phyloP scores from a whole-genome alignment of 495 filamentous ascomycete genomes.

The Lichenothelia convexa region DNA sequence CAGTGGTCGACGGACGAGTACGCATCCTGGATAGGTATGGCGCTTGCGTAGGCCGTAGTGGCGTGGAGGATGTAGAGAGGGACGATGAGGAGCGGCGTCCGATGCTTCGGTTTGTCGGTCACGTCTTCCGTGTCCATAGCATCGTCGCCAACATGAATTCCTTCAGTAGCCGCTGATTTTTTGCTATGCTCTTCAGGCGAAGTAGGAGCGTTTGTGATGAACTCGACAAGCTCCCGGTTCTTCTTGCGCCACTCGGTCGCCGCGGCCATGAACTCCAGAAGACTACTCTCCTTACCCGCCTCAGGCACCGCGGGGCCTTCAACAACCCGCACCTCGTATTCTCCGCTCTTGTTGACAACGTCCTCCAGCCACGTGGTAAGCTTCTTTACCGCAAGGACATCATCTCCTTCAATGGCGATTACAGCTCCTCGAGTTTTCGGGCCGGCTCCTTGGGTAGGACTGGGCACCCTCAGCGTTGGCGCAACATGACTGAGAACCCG shows the following conservation, averaged over 20 bases:
- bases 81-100: conserved; percentile 48
- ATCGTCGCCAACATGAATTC: neutral
- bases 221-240: conserved; percentile 44
- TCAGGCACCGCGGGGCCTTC: conserved; percentile 29
- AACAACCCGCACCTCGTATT: conserved; percentile 36
- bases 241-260: conserved; percentile 55
- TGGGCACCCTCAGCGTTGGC: conserved; percentile 37
- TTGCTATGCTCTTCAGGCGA: neutral
- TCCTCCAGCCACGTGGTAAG: conserved; percentile 44
- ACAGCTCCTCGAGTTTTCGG: conserved; percentile 47
- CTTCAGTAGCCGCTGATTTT: neutral
- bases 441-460: conserved; percentile 22
- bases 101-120: neutral
- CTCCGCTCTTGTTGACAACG: conserved; percentile 35
- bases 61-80: conserved; percentile 60
- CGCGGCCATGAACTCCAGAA: conserved; percentile 39
- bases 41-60: conserved; percentile 52
- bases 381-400: conserved; percentile 30
- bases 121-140: neutral
- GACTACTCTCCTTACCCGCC: conserved; percentile 18
- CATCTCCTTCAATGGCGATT: conserved; percentile 65
- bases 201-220: conserved; percentile 30
- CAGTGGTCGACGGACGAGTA: conserved; percentile 81
- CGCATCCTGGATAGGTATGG: conserved; percentile 54
- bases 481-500: conserved; percentile 48